Evolutionary conservation across 2,329 filamentous ascomycete genomes (phyloP).

Genomic region (Talaromyces sp.): DNA sequence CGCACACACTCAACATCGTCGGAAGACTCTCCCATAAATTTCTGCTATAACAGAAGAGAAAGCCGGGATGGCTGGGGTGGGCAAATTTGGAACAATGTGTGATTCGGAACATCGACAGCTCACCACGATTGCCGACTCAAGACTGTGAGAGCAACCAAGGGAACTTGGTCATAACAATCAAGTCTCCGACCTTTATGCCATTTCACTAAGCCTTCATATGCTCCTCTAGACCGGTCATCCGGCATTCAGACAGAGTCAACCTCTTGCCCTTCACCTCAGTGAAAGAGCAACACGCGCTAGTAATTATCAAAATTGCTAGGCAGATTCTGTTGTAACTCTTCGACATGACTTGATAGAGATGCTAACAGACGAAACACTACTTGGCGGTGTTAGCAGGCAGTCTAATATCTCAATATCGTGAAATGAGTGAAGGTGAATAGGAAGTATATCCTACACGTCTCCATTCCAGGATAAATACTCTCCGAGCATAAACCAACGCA

Average conservation of each 20-base stretch:
- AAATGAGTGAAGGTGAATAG: neutral
- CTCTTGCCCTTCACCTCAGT: neutral
- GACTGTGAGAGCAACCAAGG: neutral
- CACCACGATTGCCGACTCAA: neutral
- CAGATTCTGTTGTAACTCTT: neutral
- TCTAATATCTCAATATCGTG: neutral
- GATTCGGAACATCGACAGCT: neutral
- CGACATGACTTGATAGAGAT: neutral
- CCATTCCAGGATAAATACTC: neutral
- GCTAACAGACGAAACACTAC: neutral
- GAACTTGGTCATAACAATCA: neutral
- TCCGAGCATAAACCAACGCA: neutral
- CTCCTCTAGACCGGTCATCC: neutral
- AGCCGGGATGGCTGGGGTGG: neutral
- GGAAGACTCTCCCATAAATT: neutral
- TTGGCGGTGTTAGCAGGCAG: neutral
- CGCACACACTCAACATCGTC: neutral
- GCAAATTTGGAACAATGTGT: neutral
- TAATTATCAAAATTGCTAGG: neutral
- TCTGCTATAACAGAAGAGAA: neutral
- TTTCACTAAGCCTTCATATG: neutral
- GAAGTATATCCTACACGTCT: neutral
- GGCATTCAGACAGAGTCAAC: neutral
- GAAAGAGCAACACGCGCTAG: neutral
- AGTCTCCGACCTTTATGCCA: neutral